Base-by-base conservation (phyloP, 140 eudicot species). In the Erigeron philadelphicus region DNA sequence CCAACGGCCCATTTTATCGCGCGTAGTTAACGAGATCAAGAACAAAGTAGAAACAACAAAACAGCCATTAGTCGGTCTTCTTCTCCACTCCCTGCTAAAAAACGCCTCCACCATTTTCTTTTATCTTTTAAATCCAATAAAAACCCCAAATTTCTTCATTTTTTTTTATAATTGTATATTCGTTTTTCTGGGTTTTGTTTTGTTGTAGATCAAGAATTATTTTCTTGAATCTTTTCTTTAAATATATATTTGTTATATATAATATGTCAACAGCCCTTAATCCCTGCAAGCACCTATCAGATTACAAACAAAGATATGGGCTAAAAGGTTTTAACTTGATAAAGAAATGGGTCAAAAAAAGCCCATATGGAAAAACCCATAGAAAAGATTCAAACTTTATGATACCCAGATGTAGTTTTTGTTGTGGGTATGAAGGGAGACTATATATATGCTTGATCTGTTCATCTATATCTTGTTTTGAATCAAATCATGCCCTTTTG, bases 401-500 rank as follows among this genome's bases (percentile, higher is more conserved):
- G 72, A 72, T 80, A 63, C 84, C 87, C 87, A 79, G 89, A 80
- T 88, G 96, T 63, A 72, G 81, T 80, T 81, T 81, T 72, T 88
- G 90, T 79, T 65, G 68, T 80, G 90, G 90, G 66, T 46, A 68
- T 72, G 67, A 78, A 60, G 94, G 90, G 64, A 81, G 95, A 80
- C 60, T 86, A 45, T 89, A 79, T 70, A 71, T 84, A 18, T 89
- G 96, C 66, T 82, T 89, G 87, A 79, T 86, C 81, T 89, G 96
- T 77, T 86, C 88, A 40, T 75, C 84, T 63, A 82, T 86, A 18
- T 79, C 79, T 59, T 89, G 96, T 80, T 81, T 23, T n/a, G 87
- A 74, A 66, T 78, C 87, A 62, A 85, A 86, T 72, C 90, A 85
- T 48, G 81, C 87, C 71, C 82, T 78, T 78, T 76, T 70, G 79